Evolutionary conservation across 495 filamentous ascomycete genomes (phyloP).

Genomic region (Filosporella fistucella): DNA sequence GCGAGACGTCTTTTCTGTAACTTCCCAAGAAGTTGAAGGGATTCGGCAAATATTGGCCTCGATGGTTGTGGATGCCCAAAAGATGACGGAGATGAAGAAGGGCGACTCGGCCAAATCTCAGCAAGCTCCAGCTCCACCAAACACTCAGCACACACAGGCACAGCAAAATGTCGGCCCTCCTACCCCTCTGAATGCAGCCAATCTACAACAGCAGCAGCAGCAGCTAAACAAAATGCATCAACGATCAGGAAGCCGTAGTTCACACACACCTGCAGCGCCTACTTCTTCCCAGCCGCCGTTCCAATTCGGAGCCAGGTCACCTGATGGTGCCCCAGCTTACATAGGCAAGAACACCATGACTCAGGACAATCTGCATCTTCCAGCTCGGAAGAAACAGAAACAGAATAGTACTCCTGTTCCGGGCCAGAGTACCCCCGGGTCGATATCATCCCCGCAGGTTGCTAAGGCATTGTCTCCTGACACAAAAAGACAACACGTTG

Average conservation of each 20-base stretch:
- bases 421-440: constrained; percentile 19
- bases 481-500: constrained; percentile 33
- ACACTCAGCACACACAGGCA: not conserved
- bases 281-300: constrained; percentile 62
- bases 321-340: constrained; percentile 65
- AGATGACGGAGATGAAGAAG: constrained; percentile 22
- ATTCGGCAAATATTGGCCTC: constrained; percentile 39
- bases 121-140: constrained; percentile 1
- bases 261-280: constrained; percentile 55
- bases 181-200: constrained; percentile 56
- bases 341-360: constrained; percentile 38
- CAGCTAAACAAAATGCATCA: constrained; percentile 44
- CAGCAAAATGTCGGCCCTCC: constrained; percentile 10
- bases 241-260: constrained; percentile 32
- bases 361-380: constrained; percentile 45
- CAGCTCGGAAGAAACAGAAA: constrained; percentile 50
- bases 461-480: constrained; percentile 39
- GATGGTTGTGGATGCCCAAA: constrained; percentile 23
- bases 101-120: constrained; percentile 9
- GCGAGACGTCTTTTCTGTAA: constrained; percentile 54
- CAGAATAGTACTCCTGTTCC: constrained; percentile 22
- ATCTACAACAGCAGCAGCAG: constrained; percentile 63
- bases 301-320: constrained; percentile 57
- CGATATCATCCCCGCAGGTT: constrained; percentile 42
- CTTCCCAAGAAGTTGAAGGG: constrained; percentile 48